A percentile compares a stretch with the other conserved stretches of the same genome.
Conservation (phyloP, 2,329 filamentous ascomycete genomes). For the Calonectria montana region DNA sequence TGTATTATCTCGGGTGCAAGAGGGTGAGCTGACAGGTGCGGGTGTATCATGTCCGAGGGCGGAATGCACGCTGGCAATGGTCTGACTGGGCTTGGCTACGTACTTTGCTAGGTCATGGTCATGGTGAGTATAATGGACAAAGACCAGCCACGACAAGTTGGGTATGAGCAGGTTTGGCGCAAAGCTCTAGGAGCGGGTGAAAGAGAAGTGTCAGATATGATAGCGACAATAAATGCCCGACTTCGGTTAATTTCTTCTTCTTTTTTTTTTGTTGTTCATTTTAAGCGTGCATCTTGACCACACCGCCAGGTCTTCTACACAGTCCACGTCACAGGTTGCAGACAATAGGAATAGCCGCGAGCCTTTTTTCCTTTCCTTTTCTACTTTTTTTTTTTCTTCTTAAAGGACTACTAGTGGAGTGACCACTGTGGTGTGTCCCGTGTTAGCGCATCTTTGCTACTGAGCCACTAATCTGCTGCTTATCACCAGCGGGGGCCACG, state of each 20-base stretch:
- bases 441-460: not conserved
- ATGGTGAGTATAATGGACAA: not conserved
- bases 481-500: not conserved
- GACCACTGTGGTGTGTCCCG: not conserved
- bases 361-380: not conserved
- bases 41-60: not conserved
- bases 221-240: not conserved
- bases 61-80: slow-evolving; percentile 11
- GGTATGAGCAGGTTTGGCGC: not conserved
- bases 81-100: slow-evolving; percentile 15
- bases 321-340: not conserved
- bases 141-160: not conserved
- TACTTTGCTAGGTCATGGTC: slow-evolving; percentile 12
- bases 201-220: slow-evolving; percentile 1
- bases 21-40: not conserved
- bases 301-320: not conserved
- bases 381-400: not conserved
- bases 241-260: not conserved
- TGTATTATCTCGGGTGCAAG: not conserved
- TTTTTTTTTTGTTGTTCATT: not conserved
- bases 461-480: not conserved
- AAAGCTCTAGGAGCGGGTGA: not conserved
- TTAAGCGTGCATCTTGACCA: not conserved
- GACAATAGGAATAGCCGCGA: not conserved
- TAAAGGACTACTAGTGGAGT: not conserved